Percentiles rank a stretch among this genome's conserved stretches.
Conservation (phyloP, 345 rosid genomes). For the Acer yangbiense region DNA sequence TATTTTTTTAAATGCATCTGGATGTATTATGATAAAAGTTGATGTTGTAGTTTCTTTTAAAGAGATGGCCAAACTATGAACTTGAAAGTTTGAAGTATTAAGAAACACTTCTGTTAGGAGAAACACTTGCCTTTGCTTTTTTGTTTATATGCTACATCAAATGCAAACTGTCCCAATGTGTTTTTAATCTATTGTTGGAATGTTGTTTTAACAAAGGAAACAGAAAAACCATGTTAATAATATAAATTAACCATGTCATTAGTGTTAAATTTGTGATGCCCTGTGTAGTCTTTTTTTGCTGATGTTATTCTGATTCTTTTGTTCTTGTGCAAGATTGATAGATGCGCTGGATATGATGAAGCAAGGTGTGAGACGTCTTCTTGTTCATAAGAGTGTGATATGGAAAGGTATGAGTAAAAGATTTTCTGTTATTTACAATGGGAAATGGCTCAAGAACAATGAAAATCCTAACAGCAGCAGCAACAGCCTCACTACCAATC, state of each 20-base stretch:
- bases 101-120: not conserved
- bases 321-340: conserved; percentile 58
- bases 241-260: too few species aligned
- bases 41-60: too few species aligned
- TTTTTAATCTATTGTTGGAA: not conserved
- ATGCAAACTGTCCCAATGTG: not conserved
- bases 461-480: conserved; percentile 57
- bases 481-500: conserved; percentile 42
- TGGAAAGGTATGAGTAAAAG: conserved; percentile 99
- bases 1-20: not conserved
- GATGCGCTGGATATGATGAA: conserved; percentile 99
- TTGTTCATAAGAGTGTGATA: conserved; percentile 68
- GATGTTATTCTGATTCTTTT: conserved; percentile 20
- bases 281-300: not conserved
- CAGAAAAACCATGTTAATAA: too few species aligned
- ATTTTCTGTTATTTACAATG: conserved; percentile 80
- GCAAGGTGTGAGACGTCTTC: conserved; percentile 91
- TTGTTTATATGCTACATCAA: not conserved
- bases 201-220: too few species aligned
- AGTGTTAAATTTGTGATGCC: not conserved
- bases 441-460: conserved; percentile 88
- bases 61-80: not conserved
- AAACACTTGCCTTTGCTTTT: not conserved
- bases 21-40: not conserved
- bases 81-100: not conserved